These are phyloP conservation scores for Cyclocybe cylindracea DNA, from an alignment of 768 basidiomycete genomes.

Conservation along the genomic window DNA sequence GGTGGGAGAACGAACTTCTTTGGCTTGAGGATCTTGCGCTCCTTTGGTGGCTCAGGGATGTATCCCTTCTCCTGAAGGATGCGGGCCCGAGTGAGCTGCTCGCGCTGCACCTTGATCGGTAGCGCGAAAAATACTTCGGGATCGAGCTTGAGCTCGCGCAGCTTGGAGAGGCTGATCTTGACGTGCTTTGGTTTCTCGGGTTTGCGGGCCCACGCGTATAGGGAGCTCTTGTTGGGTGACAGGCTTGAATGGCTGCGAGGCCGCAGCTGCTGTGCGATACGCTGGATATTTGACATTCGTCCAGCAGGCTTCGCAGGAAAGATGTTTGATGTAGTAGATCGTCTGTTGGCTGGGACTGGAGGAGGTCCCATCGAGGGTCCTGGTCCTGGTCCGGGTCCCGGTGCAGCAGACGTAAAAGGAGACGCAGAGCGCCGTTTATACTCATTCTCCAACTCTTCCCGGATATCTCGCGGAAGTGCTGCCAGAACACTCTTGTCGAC, in stretches of 20 bases:
- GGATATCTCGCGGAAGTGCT: slow-evolving; percentile 69
- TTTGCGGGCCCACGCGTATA: slow-evolving; percentile 33
- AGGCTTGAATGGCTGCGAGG: slow-evolving; percentile 48
- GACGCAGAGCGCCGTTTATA: slow-evolving; percentile 63
- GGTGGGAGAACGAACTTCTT: slow-evolving; percentile 39
- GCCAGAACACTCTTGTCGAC: slow-evolving; percentile 71
- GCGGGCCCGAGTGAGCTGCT: slow-evolving; percentile 67
- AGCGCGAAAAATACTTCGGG: slow-evolving; percentile 66
- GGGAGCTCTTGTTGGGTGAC: slow-evolving; percentile 30
- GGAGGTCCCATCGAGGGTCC: slow-evolving; percentile 11
- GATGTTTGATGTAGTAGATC: slow-evolving; percentile 24
- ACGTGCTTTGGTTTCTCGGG: slow-evolving; percentile 33
- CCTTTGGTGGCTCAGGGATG: slow-evolving; percentile 37
- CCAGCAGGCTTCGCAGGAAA: slow-evolving; percentile 28
- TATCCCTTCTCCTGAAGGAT: slow-evolving; percentile 44
- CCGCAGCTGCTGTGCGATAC: slow-evolving; percentile 64
- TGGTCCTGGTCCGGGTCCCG: slow-evolving; percentile 4
- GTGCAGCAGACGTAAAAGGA: slow-evolving; percentile 32
- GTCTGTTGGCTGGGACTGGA: slow-evolving; percentile 4
- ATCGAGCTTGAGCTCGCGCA: slow-evolving; percentile 71
- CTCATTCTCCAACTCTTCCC: slow-evolving; percentile 66
- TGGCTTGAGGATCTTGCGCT: slow-evolving; percentile 60
- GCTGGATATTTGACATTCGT: slow-evolving; percentile 49
- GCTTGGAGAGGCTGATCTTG: slow-evolving; percentile 54
- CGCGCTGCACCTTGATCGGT: slow-evolving; percentile 68